phyloP scores from a whole-genome alignment of 2,329 filamentous ascomycete species.

The Diaporthe capsici region DNA sequence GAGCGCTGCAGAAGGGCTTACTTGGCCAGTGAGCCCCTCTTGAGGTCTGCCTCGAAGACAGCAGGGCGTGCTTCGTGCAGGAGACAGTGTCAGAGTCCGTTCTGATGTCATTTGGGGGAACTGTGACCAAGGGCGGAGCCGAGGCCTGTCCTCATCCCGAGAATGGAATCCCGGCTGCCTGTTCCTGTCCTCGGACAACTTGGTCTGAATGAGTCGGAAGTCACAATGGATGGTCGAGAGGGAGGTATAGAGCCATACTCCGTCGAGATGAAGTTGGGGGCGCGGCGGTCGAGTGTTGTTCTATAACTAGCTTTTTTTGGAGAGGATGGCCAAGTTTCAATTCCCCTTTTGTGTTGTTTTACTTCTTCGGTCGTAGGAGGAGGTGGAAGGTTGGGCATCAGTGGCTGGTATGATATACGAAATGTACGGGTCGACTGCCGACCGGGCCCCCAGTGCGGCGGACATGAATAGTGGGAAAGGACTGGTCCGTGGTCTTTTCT shows the following conservation, averaged over 20 bases:
- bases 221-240: not conserved
- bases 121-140: not conserved
- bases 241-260: not conserved
- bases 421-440: conserved; percentile 22
- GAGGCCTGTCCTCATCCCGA: not conserved
- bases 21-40: not conserved
- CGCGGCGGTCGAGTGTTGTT: conserved; percentile 21
- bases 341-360: conserved; percentile 35
- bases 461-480: conserved; percentile 21
- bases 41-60: not conserved
- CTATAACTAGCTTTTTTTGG: conserved; percentile 31
- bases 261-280: not conserved
- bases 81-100: not conserved
- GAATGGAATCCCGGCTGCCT: not conserved
- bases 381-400: conserved; percentile 32
- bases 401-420: conserved; percentile 41
- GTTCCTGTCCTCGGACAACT: not conserved
- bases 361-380: conserved; percentile 18
- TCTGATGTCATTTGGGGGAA: not conserved
- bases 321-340: conserved; percentile 27
- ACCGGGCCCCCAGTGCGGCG: conserved; percentile 5
- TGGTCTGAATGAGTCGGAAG: not conserved
- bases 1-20: not conserved
- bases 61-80: conserved; percentile 10
- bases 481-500: conserved; percentile 11